phyloP scores from a whole-genome alignment of 2,329 filamentous ascomycete species.

The Hymenoscyphus repandus region DNA sequence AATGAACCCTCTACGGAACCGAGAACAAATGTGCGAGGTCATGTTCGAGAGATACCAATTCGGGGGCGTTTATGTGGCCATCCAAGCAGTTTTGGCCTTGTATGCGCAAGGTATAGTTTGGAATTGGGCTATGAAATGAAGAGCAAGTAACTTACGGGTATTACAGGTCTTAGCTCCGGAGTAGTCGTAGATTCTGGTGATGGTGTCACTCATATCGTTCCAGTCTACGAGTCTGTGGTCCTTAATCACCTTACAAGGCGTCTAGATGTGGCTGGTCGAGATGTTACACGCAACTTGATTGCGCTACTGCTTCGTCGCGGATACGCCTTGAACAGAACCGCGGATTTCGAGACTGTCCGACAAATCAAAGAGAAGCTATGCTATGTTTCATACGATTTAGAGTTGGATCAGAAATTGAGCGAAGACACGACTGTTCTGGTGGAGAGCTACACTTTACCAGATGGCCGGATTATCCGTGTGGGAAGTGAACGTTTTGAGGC shows the following conservation, averaged over 20 bases:
- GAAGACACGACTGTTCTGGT: conserved; percentile 97
- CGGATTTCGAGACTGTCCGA: conserved; percentile 97
- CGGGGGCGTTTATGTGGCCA: conserved; percentile 94
- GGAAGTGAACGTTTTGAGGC: conserved; percentile 97
- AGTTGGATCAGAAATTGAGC: conserved; percentile 89
- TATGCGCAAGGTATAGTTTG: conserved; percentile 72
- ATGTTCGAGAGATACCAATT: conserved; percentile 99
- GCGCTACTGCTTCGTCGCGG: conserved; percentile 87
- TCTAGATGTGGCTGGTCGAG: conserved; percentile 90
- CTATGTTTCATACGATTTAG: conserved; percentile 97
- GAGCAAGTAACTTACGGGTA: conserved; percentile 9
- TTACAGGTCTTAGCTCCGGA: conserved; percentile 72
- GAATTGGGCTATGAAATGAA: not conserved
- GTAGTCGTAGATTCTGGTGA: conserved; percentile 99
- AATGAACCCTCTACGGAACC: conserved; percentile 95
- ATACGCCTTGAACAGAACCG: conserved; percentile 95
- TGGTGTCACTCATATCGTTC: conserved; percentile 96
- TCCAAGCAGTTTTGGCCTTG: conserved; percentile 90
- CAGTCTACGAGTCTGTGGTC: conserved; percentile 96
- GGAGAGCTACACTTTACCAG: conserved; percentile 94
- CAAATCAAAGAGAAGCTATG: conserved; percentile 99
- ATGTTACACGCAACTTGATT: conserved; percentile 98
- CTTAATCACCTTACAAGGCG: conserved; percentile 93
- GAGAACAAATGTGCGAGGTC: conserved; percentile 97
- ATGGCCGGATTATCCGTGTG: conserved; percentile 92